These are phyloP conservation scores for Sarocladium kiliense DNA, from an alignment of 2,329 filamentous ascomycete genomes.

Conservation along the genomic window DNA sequence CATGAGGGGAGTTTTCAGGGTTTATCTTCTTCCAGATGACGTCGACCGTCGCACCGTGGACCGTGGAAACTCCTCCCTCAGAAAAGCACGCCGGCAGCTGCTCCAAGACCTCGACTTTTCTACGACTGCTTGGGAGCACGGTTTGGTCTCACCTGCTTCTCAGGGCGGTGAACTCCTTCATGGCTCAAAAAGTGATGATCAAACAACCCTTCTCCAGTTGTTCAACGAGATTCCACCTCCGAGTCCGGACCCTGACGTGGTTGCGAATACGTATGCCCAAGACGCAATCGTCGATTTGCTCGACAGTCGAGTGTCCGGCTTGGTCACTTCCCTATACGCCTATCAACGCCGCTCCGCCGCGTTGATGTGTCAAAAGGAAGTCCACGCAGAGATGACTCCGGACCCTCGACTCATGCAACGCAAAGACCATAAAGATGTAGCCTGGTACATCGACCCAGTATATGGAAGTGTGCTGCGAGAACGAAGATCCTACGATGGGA, in stretches of 20 bases:
- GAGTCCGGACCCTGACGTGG: slow-evolving; percentile 42
- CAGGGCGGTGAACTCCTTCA: background rate
- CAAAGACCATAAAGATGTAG: slow-evolving; percentile 52
- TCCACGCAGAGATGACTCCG: slow-evolving; percentile 54
- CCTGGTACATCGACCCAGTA: slow-evolving; percentile 67
- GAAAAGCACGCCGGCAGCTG: slow-evolving; percentile 40
- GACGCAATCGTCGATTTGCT: slow-evolving; percentile 53
- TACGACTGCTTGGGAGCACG: slow-evolving; percentile 47
- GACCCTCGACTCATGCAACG: slow-evolving; percentile 68
- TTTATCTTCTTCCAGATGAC: slow-evolving; percentile 65
- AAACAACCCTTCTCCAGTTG: slow-evolving; percentile 57
- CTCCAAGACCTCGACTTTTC: slow-evolving; percentile 53
- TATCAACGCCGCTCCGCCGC: slow-evolving; percentile 80
- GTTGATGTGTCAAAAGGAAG: slow-evolving; percentile 78
- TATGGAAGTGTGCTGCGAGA: slow-evolving; percentile 57
- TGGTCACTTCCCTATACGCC: slow-evolving; percentile 63
- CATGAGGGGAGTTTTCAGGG: slow-evolving; percentile 33
- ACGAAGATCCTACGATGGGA: slow-evolving; percentile 68
- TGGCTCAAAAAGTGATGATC: slow-evolving; percentile 19
- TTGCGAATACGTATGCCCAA: slow-evolving; percentile 45
- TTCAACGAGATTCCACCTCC: slow-evolving; percentile 74
- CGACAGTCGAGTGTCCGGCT: slow-evolving; percentile 45
- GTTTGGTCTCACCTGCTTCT: slow-evolving; percentile 11
- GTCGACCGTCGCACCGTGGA: slow-evolving; percentile 48
- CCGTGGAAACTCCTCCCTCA: slow-evolving; percentile 38